Evolutionary conservation across 805 yeast species (phyloP).

Genomic region (Alloascoidea hylecoeti): DNA sequence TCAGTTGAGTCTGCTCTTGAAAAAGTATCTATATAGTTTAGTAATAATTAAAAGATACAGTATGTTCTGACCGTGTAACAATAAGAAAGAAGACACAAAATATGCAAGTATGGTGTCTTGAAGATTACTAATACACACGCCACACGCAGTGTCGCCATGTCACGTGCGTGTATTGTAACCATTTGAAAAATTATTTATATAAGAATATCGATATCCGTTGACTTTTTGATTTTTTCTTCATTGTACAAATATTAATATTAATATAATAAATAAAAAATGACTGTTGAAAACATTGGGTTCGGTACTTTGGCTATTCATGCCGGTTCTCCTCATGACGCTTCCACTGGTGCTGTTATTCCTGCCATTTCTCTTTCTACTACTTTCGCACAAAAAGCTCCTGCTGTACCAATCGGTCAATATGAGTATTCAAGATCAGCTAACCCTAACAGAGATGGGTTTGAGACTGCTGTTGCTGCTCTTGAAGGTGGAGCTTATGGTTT

Average conservation of each 20-base stretch:
- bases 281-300: conserved; percentile 28
- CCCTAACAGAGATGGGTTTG: conserved; percentile 78
- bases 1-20: too few species aligned
- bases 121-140: too few species aligned
- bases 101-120: too few species aligned
- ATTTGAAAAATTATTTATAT: not conserved
- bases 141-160: not conserved
- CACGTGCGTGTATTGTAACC: not conserved
- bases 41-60: too few species aligned
- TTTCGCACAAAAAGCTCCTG: conserved; percentile 68
- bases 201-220: not conserved
- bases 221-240: not conserved
- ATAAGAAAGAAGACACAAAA: too few species aligned
- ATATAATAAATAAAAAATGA: conserved; percentile 17
- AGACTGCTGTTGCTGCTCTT: conserved; percentile 62
- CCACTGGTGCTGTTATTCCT: conserved; percentile 78
- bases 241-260: not conserved
- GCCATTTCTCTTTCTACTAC: conserved; percentile 78
- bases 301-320: conserved; percentile 80
- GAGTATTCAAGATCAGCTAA: conserved; percentile 80
- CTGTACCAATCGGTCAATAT: conserved; percentile 62
- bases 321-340: conserved; percentile 57
- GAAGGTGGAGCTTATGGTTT: conserved; percentile 66
- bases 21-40: too few species aligned
- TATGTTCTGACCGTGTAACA: too few species aligned